Conservation (phyloP, 2,329 filamentous ascomycete genomes). For the Cercospora sesami region DNA sequence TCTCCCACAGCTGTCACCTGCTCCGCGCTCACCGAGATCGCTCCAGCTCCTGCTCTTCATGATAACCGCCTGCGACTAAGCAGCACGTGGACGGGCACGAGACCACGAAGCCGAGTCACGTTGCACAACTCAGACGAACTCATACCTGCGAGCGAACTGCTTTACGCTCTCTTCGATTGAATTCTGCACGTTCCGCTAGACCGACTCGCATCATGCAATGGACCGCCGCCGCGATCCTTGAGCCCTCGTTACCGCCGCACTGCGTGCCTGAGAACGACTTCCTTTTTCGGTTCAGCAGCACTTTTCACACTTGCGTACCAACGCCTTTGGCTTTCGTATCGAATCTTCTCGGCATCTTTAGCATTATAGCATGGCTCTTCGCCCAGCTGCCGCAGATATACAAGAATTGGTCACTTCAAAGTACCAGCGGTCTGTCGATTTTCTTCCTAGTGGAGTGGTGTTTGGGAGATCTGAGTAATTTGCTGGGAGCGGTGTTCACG, state of each 20-base stretch:
- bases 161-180: conserved; percentile 14
- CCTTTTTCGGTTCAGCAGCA: conserved; percentile 57
- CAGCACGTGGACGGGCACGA: conserved; percentile 29
- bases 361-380: conserved; percentile 68
- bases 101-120: conserved; percentile 15
- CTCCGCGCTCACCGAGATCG: conserved; percentile 1
- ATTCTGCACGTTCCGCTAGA: conserved; percentile 4
- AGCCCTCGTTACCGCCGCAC: conserved; percentile 54
- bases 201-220: conserved; percentile 32
- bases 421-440: conserved; percentile 64
- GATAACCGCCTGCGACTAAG: conserved; percentile 2
- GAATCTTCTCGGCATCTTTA: conserved; percentile 59
- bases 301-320: conserved; percentile 63
- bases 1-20: not conserved
- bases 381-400: conserved; percentile 69
- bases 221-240: conserved; percentile 27
- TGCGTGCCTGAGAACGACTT: conserved; percentile 62
- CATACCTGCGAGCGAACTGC: not conserved
- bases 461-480: conserved; percentile 63
- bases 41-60: not conserved
- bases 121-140: conserved; percentile 8
- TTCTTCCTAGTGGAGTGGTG: conserved; percentile 68
- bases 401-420: conserved; percentile 65
- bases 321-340: conserved; percentile 64
- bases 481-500: conserved; percentile 63